Conservation (phyloP, 495 filamentous ascomycete species). For the Annulohypoxylon nitens region DNA sequence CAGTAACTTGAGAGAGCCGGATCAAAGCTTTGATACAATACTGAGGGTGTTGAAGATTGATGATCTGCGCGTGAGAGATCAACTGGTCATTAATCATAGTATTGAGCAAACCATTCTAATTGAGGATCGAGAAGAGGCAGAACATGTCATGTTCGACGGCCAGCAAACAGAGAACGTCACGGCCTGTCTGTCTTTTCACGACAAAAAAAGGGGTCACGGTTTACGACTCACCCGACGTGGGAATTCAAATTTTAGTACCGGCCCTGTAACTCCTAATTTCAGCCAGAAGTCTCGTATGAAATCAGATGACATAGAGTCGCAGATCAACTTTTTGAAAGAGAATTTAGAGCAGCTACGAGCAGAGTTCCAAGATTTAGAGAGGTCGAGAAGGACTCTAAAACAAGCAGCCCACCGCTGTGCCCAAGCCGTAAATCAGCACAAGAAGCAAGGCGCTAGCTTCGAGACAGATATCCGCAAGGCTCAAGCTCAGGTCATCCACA, state of each 20-base stretch:
- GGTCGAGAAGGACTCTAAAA: conserved; percentile 62
- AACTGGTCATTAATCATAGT: conserved; percentile 83
- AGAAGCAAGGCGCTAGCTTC: conserved; percentile 49
- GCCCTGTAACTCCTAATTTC: conserved; percentile 48
- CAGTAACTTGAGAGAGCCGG: conserved; percentile 78
- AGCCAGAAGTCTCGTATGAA: conserved; percentile 76
- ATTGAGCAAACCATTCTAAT: conserved; percentile 91
- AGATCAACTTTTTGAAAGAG: conserved; percentile 52
- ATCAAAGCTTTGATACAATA: conserved; percentile 77
- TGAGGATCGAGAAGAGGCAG: conserved; percentile 71
- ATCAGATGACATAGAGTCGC: conserved; percentile 71
- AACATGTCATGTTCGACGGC: conserved; percentile 75
- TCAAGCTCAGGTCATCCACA: conserved; percentile 41
- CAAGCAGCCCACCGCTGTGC: conserved; percentile 69
- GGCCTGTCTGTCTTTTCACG: conserved; percentile 74
- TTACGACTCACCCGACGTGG: conserved; percentile 70
- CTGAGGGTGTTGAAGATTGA: conserved; percentile 86
- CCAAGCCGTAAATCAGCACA: conserved; percentile 68
- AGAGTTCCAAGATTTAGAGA: conserved; percentile 55
- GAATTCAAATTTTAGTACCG: conserved; percentile 53
- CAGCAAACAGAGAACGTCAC: conserved; percentile 75
- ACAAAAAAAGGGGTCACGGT: conserved; percentile 70
- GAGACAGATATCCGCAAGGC: conserved; percentile 46
- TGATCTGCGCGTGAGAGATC: conserved; percentile 78
- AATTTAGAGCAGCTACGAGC: conserved; percentile 58